Evolutionary conservation across 2,329 filamentous ascomycete species (phyloP).

Genomic region (Coniochaeta sp.): DNA sequence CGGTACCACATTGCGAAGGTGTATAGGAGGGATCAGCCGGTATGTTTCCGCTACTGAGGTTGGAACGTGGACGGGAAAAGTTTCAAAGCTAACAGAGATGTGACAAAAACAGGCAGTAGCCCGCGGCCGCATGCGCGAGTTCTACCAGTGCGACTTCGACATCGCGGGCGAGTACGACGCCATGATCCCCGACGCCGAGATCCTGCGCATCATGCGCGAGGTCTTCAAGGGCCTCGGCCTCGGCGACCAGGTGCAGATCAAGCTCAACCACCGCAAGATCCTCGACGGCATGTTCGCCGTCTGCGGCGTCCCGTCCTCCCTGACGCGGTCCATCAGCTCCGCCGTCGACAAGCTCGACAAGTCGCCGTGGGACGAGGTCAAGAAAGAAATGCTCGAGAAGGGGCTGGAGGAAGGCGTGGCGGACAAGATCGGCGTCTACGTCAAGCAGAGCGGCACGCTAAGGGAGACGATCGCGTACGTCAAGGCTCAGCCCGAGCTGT

Average conservation of each 20-base stretch:
- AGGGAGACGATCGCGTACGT: conserved; percentile 65
- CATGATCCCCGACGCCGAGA: conserved; percentile 90
- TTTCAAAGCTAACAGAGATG: conserved; percentile 50
- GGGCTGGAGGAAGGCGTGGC: conserved; percentile 70
- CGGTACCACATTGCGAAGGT: conserved; percentile 95
- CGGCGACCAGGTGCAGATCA: conserved; percentile 69
- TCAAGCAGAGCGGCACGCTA: conserved; percentile 24
- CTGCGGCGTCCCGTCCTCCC: conserved; percentile 78
- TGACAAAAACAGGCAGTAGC: conserved; percentile 80
- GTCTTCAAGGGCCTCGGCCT: conserved; percentile 68
- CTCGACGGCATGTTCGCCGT: conserved; percentile 89
- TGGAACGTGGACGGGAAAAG: neutral
- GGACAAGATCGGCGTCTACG: conserved; percentile 81
- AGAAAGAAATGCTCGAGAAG: conserved; percentile 86
- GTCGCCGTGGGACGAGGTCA: conserved; percentile 80
- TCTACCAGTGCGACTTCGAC: conserved; percentile 96
- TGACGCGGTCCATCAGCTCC: conserved; percentile 82
- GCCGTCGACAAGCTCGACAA: conserved; percentile 97
- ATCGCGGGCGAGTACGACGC: conserved; percentile 82
- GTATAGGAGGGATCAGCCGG: conserved; percentile 3
- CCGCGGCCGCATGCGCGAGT: conserved; percentile 90
- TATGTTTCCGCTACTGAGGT: no score
- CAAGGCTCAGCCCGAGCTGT: conserved; percentile 58
- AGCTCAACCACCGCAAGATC: conserved; percentile 92
- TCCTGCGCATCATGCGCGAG: conserved; percentile 49